Conservation (phyloP, 2,329 filamentous ascomycete genomes). For the Dactylellina haptotyla region DNA sequence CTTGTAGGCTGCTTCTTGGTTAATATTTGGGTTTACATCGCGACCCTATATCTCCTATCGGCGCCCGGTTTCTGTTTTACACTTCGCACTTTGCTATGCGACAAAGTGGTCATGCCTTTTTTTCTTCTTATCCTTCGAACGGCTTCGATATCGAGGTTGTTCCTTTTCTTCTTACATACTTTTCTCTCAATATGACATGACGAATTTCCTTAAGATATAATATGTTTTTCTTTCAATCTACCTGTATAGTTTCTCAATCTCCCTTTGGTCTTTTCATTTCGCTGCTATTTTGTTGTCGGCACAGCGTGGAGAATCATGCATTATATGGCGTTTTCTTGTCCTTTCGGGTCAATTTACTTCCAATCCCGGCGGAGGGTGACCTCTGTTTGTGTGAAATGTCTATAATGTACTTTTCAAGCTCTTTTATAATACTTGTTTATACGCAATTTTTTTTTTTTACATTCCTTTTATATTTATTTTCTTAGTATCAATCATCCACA, state of each 20-base stretch:
- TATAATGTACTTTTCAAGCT: slow-evolving; percentile 18
- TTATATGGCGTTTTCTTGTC: slow-evolving; percentile 43
- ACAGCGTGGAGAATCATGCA: slow-evolving; percentile 52
- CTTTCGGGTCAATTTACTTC: slow-evolving; percentile 6
- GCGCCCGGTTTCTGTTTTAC: background rate
- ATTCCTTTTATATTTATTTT: background rate
- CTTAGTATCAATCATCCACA: background rate
- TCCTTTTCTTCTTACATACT: background rate
- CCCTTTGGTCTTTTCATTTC: background rate
- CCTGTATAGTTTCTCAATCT: slow-evolving; percentile 16
- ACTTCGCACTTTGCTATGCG: background rate
- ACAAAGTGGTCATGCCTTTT: slow-evolving; percentile 26
- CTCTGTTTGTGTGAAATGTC: slow-evolving; percentile 12
- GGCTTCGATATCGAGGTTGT: no score
- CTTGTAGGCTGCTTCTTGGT: slow-evolving; percentile 17
- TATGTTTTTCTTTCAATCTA: slow-evolving; percentile 10
- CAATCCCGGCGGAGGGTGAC: background rate
- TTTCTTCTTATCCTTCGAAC: no score
- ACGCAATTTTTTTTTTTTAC: background rate
- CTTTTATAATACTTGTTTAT: no score
- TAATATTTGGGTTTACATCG: slow-evolving; percentile 4
- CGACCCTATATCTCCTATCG: slow-evolving; percentile 2
- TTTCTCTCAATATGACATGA: slow-evolving; percentile 13
- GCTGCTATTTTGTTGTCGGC: slow-evolving; percentile 25
- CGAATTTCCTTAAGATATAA: slow-evolving; percentile 12